Conservation (phyloP, 768 basidiomycete genomes). For the Hysterangium stoloniferum region DNA sequence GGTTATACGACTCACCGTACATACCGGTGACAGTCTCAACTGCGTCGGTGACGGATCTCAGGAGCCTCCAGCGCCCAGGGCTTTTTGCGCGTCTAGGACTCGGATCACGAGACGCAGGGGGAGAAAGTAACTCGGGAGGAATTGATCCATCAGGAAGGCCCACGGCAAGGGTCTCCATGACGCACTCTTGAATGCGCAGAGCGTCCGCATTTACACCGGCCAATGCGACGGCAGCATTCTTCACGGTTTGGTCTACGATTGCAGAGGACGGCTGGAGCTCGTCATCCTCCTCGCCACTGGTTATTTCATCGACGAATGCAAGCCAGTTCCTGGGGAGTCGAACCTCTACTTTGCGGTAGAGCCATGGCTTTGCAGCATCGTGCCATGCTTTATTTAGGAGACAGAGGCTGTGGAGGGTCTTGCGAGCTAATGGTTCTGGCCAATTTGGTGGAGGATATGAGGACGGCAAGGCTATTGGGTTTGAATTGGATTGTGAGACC, state of each 20-base stretch:
- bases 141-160: conserved; percentile 62
- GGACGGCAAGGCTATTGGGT: conserved; percentile 61
- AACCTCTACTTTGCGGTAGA: conserved; percentile 80
- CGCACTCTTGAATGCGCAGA: conserved; percentile 48
- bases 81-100: conserved; percentile 73
- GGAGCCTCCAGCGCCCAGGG: conserved; percentile 77
- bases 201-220: conserved; percentile 32
- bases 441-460: conserved; percentile 65
- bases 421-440: conserved; percentile 58
- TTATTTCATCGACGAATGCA: conserved; percentile 69
- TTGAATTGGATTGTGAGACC: conserved; percentile 24
- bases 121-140: conserved; percentile 67
- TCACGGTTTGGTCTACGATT: conserved; percentile 60
- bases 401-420: conserved; percentile 62
- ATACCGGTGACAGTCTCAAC: conserved; percentile 66
- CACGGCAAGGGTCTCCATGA: conserved; percentile 46
- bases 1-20: conserved; percentile 45
- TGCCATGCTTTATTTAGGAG: conserved; percentile 74
- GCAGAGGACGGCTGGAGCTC: conserved; percentile 44
- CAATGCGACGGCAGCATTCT: conserved; percentile 53
- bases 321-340: conserved; percentile 82
- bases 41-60: conserved; percentile 72
- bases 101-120: conserved; percentile 74
- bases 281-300: conserved; percentile 41
- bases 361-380: conserved; percentile 79